Evolutionary conservation across 1,284 basidiomycete genomes (phyloP).

Genomic region (Serendipita sp.): DNA sequence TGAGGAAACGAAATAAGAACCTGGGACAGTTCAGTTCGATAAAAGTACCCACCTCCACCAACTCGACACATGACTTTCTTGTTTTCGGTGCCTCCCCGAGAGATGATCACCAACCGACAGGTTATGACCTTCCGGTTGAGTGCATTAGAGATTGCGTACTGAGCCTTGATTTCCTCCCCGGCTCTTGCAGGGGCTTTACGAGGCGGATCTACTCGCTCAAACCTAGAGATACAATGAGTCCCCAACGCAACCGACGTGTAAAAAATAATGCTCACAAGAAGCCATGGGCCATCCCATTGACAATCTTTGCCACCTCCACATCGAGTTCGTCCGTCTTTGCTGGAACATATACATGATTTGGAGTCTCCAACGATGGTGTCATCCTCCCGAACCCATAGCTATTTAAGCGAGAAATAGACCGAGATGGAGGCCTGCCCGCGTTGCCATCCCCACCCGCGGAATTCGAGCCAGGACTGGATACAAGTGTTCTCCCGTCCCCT

Average conservation of each 20-base stretch:
- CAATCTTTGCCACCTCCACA: slow-evolving; percentile 57
- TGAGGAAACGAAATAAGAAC: slow-evolving; percentile 19
- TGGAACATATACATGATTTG: slow-evolving; percentile 51
- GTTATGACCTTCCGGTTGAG: slow-evolving; percentile 59
- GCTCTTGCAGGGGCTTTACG: slow-evolving; percentile 43
- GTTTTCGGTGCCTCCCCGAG: slow-evolving; percentile 34
- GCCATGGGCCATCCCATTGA: slow-evolving; percentile 61
- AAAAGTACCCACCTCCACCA: slow-evolving; percentile 48
- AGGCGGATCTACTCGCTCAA: slow-evolving; percentile 69
- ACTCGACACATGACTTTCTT: slow-evolving; percentile 81
- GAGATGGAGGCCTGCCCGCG: slow-evolving; percentile 39
- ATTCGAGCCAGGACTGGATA: background rate
- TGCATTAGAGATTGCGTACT: slow-evolving; percentile 65
- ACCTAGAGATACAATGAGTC: slow-evolving; percentile 12
- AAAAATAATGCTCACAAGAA: slow-evolving; percentile 27
- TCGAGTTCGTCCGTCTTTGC: slow-evolving; percentile 71
- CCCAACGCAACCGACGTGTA: background rate
- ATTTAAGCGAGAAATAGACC: no score
- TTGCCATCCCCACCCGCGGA: background rate
- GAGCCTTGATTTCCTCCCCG: slow-evolving; percentile 66
- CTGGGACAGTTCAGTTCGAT: slow-evolving; percentile 8
- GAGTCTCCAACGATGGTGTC: slow-evolving; percentile 39
- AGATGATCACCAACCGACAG: slow-evolving; percentile 66
- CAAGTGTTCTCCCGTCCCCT: background rate
- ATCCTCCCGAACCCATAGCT: background rate